Evolutionary conservation across 345 rosid genomes (phyloP), one percentile per base, ranked within the genome.

Genomic region (Reutealis trisperma): DNA sequence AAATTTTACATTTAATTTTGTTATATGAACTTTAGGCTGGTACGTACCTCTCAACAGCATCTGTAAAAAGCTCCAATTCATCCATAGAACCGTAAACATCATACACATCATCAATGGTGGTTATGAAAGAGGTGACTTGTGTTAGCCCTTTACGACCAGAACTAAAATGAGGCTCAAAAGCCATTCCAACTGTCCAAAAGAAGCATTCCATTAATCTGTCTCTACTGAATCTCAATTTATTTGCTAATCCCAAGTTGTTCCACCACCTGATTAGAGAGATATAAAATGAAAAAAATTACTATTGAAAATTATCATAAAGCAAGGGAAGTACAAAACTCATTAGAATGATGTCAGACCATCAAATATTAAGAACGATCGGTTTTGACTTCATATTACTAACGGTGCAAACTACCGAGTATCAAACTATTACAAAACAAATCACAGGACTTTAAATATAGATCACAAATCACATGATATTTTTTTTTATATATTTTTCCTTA

Each of bases 181-280:
- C 64, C 57, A 87, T 71, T 22, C 87, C 90, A 27, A 83, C 75
- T 0, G 78, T 47, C 86, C 87, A 85, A 25, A 85, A 70, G 82
- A 78, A 88, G 80, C 88, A 80, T 55, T 88, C 88, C 87, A 85
- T 63, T 37, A 85, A 77, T 61, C 90, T 79, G 60, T 87, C 87
- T 75, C 90, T 73, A 1, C 86, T 81, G 71, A 89, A 89, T n/a
- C 62, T 63, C 78, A 84, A 24, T 62, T 76, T 83, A 22, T 42
- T 78, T 2, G 71, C 74, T 8, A 87, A 69, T 52, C 77, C 78
- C 67, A 79, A 58, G 19, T 49, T 63, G 9, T 49, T 77, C 92
- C 88, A 83, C 89, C 90, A 85, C 82, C 88, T 84, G 44, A 41
- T 59, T 11, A 14, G 18, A 52, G 49, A 51, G 47, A 16, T 21